Conservation (phyloP, 352 stramenopile genomes). For the Phytophthora crassamura region DNA sequence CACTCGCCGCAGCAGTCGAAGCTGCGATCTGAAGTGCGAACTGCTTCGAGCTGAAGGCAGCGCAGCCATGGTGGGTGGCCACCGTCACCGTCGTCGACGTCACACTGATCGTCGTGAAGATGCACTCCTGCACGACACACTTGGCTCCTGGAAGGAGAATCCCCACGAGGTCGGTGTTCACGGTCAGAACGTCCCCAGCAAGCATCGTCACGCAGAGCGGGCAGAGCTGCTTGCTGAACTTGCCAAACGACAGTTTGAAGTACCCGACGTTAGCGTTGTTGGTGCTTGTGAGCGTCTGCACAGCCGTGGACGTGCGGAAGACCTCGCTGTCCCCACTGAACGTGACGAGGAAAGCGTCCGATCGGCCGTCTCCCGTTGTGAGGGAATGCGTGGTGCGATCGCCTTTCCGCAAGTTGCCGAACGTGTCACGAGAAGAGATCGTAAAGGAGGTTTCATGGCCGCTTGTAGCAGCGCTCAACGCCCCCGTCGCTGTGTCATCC, state of each 20-base stretch:
- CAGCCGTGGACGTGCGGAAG: constrained; percentile 89
- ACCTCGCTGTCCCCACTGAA: constrained; percentile 73
- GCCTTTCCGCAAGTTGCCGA: constrained; percentile 91
- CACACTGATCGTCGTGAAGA: constrained; percentile 66
- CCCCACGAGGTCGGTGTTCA: constrained; percentile 68
- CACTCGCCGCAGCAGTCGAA: constrained; percentile 17
- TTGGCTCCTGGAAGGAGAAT: constrained; percentile 60
- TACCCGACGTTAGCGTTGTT: constrained; percentile 40
- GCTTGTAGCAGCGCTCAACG: constrained; percentile 83
- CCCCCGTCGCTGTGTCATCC: constrained; percentile 68
- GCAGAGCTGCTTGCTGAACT: constrained; percentile 62
- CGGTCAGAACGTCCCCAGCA: constrained; percentile 54
- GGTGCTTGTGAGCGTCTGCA: constrained; percentile 68
- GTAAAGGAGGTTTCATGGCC: constrained; percentile 87
- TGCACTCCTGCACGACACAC: constrained; percentile 74
- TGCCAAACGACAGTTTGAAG: constrained; percentile 81
- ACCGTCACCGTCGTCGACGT: constrained; percentile 59
- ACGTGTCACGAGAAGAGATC: constrained; percentile 92
- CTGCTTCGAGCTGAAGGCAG: constrained; percentile 46
- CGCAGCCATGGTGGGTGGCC: constrained; percentile 62
- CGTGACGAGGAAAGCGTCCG: constrained; percentile 93
- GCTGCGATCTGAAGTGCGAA: constrained; percentile 51
- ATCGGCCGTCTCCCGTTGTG: constrained; percentile 83
- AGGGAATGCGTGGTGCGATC: constrained; percentile 73
- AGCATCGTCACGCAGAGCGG: constrained; percentile 62